phyloP scores from a whole-genome alignment of 441 rosid species.

The Gossypium trilobum region DNA sequence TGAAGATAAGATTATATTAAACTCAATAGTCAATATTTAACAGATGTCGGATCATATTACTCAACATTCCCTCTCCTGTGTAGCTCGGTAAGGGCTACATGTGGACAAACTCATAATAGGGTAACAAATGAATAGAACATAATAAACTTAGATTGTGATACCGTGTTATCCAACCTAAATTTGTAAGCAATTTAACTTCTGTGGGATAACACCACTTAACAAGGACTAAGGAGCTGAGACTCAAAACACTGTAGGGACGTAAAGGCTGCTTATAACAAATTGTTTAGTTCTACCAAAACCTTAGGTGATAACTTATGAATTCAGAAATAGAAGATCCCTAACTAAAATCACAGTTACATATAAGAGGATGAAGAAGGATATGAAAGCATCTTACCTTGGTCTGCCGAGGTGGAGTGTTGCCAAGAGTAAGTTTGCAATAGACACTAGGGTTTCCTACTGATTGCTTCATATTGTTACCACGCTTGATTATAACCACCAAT shows the following conservation, averaged over 20 bases:
- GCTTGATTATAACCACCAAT: slow-evolving; percentile 79
- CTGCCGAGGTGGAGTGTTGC: slow-evolving; percentile 79
- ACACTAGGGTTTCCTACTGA: slow-evolving; percentile 97
- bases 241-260: neutral
- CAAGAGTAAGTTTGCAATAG: slow-evolving; percentile 85
- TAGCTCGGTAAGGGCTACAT: neutral
- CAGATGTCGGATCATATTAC: neutral
- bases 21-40: neutral
- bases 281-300: neutral
- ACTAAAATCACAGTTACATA: neutral
- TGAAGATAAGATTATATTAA: neutral
- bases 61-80: neutral
- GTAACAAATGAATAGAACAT: neutral
- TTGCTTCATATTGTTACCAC: slow-evolving; percentile 98
- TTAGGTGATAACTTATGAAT: neutral
- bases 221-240: neutral
- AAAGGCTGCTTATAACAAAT: neutral
- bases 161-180: neutral
- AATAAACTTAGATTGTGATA: neutral
- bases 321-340: neutral
- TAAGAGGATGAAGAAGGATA: neutral
- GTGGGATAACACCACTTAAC: neutral
- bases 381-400: slow-evolving; percentile 52
- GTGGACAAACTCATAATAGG: neutral
- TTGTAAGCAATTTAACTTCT: neutral